Conservation (phyloP, 805 yeast genomes). For the Candida boidinii region DNA sequence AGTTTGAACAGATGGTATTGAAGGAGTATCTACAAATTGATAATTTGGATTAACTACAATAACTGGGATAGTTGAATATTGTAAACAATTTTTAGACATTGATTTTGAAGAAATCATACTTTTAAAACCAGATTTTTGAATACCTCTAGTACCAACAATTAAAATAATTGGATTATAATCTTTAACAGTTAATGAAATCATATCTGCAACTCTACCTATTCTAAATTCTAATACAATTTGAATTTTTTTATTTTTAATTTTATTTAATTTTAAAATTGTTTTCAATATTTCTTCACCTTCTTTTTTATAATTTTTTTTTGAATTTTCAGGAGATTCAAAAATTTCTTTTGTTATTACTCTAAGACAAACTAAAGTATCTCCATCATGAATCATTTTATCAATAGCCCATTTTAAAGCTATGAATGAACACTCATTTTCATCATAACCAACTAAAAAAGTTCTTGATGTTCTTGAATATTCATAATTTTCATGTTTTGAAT, state of each 20-base stretch:
- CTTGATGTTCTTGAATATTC: conserved; percentile 27
- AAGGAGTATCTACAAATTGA: conserved; percentile 1
- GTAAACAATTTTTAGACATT: conserved; percentile 39
- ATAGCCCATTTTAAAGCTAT: conserved; percentile 36
- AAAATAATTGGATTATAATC: conserved; percentile 37
- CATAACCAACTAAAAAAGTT: conserved; percentile 35
- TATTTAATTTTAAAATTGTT: conserved; percentile 24
- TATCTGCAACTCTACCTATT: conserved; percentile 33
- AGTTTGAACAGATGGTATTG: neutral
- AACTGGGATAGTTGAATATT: conserved; percentile 37
- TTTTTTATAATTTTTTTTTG: conserved; percentile 18
- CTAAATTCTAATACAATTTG: conserved; percentile 34
- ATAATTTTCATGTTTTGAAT: conserved; percentile 28
- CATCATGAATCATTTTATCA: conserved; percentile 33
- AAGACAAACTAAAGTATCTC: conserved; percentile 37
- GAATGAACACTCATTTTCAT: conserved; percentile 32
- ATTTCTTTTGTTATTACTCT: conserved; percentile 30
- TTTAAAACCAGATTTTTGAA: conserved; percentile 29
- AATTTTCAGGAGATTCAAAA: conserved; percentile 7
- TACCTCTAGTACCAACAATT: conserved; percentile 35
- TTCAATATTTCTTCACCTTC: conserved; percentile 27
- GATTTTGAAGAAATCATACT: conserved; percentile 32
- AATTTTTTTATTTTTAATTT: conserved; percentile 27
- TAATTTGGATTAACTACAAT: conserved; percentile 33
- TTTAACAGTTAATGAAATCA: conserved; percentile 30